Evolutionary conservation across 2,329 filamentous ascomycete species (phyloP), one percentile per base, ranked within the genome.

Genomic region (Pseudofabraea citricarpa): DNA sequence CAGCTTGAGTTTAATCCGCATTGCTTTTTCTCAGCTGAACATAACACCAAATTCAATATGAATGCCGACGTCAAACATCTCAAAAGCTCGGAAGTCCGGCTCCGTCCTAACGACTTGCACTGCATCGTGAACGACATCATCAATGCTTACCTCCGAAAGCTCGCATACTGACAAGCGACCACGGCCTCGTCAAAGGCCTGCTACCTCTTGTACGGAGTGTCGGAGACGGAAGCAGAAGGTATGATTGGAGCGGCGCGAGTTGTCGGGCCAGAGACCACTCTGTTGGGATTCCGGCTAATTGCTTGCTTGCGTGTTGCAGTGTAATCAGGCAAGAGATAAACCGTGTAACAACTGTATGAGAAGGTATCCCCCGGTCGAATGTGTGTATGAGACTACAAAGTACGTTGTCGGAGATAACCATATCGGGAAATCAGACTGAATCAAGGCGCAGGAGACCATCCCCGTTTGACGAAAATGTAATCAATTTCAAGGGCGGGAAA

Each of bases 331-430:
- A 18, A 53, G 46, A 49, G 53, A 54, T 33, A 42, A 49, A 24
- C 52, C 53, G 16, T 57, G 53, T 43, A 51, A 53, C 43, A 55
- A 57, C 31, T 56, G 55, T 39, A 40, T 47, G 18, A 47, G 53
- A 36, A 41, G 55, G 10, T 57, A 49, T 36, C 55, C 55, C 9
- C 55, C 52, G 13, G 55, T 55, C 16, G 44, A 44, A 19, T 57
- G 55, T 35, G 41, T 36, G 9, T 57, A 57, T 43, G 47, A 49
- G 22, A 40, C 29, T 6, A 22, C 45, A 5, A 53, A 37, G 53
- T 55, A 18, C 47, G 41, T 18, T 8, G 23, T 32, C 31, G 8
- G 27, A 13, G 5, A 23, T 24, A 12, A 9, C 19, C n/a, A 20
- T 19, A 15, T 12, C 21, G 9, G 27, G 10, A 33, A 15, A 15